These are phyloP conservation scores for Syncephalastrum racemosum DNA, from an alignment of 371 early-diverging fungal genomes.

Conservation along the genomic window DNA sequence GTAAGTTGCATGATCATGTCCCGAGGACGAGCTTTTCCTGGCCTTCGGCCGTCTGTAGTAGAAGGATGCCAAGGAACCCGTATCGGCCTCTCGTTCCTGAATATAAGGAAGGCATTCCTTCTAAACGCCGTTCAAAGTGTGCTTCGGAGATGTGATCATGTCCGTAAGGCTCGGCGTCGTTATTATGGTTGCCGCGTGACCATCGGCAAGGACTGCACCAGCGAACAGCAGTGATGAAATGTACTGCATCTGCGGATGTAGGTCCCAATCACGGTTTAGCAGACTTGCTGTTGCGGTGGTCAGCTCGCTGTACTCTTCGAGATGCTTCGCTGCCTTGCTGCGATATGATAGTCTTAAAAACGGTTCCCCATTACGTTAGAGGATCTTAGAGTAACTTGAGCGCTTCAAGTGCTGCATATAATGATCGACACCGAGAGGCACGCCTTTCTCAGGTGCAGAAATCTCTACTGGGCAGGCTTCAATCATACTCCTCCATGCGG, in stretches of 20 bases:
- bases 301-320: neutral
- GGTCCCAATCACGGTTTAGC: neutral
- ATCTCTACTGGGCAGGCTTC: too few species aligned
- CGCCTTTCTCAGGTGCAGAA: too few species aligned
- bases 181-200: conserved; percentile 2
- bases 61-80: neutral
- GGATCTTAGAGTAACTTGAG: too few species aligned
- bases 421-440: too few species aligned
- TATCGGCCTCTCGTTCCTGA: neutral
- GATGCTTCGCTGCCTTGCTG: too few species aligned
- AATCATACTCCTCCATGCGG: too few species aligned
- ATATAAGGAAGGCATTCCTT: neutral
- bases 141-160: conserved; percentile 6
- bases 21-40: neutral
- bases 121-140: conserved; percentile 10
- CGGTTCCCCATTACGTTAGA: too few species aligned
- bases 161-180: conserved; percentile 8
- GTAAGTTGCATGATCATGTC: conserved; percentile 1
- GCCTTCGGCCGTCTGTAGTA: neutral
- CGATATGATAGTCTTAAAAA: too few species aligned
- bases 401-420: too few species aligned
- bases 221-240: neutral
- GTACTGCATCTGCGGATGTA: neutral
- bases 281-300: neutral
- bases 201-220: conserved; percentile 5